A percentile compares a stretch with the other conserved stretches of the same genome.
phyloP scores from a whole-genome alignment of 2,329 filamentous ascomycete species.

The Furcasterigmium sp. region DNA sequence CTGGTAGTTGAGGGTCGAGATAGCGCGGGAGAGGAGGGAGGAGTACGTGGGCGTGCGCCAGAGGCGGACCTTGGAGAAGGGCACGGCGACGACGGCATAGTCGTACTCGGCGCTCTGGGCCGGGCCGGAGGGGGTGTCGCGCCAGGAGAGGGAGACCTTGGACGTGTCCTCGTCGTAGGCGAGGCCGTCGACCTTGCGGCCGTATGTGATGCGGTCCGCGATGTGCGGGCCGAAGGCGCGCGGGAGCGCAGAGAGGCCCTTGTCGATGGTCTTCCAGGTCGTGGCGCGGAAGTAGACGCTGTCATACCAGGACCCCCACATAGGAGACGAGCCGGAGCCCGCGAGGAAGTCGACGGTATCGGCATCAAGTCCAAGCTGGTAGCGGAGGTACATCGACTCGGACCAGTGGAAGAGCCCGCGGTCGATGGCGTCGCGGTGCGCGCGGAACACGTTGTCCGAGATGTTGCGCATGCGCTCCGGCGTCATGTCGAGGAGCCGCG shows the following conservation, averaged over 20 bases:
- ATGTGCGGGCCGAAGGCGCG: slow-evolving; percentile 57
- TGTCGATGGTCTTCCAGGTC: slow-evolving; percentile 17
- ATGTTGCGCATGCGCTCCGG: slow-evolving; percentile 26
- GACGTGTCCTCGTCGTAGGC: slow-evolving; percentile 41
- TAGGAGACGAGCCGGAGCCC: slow-evolving; percentile 9
- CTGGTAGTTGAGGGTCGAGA: slow-evolving; percentile 30
- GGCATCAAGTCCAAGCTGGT: slow-evolving; percentile 44
- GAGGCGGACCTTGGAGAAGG: slow-evolving; percentile 54
- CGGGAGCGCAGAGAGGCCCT: slow-evolving; percentile 47
- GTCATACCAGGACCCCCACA: slow-evolving; percentile 16
- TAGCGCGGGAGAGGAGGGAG: slow-evolving; percentile 32
- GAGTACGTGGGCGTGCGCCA: slow-evolving; percentile 27
- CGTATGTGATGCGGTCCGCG: slow-evolving; percentile 48
- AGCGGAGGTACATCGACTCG: slow-evolving; percentile 57
- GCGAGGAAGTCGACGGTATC: slow-evolving; percentile 37
- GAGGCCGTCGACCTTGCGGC: slow-evolving; percentile 50
- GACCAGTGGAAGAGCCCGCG: slow-evolving; percentile 56
- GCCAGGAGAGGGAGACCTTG: slow-evolving; percentile 53
- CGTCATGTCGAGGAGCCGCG: slow-evolving; percentile 21
- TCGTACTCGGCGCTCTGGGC: slow-evolving; percentile 47
- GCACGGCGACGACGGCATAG: slow-evolving; percentile 55
- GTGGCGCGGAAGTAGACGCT: slow-evolving; percentile 15
- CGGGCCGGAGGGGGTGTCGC: slow-evolving; percentile 29
- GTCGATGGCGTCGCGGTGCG: slow-evolving; percentile 31
- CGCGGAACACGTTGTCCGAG: slow-evolving; percentile 34